Conservation (phyloP, 768 basidiomycete species). For the Phlebiopsis gigantea region DNA sequence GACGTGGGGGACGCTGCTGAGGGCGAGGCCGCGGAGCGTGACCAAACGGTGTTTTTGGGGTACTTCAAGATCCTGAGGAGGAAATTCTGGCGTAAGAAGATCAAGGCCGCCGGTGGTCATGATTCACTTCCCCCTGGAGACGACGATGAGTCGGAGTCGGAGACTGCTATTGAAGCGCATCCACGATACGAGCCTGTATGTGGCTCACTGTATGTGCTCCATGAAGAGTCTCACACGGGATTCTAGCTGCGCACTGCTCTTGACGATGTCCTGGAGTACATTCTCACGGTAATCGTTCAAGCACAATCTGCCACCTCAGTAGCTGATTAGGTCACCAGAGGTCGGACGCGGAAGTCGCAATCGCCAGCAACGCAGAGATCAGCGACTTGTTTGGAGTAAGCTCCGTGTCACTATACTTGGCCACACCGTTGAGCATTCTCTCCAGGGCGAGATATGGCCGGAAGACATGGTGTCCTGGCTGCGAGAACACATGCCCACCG, state of each 20-base stretch:
- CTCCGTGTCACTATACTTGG: background rate
- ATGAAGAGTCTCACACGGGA: background rate
- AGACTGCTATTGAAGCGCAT: background rate
- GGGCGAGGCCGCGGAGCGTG: background rate
- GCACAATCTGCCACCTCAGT: background rate
- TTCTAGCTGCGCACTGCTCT: conserved; percentile 15
- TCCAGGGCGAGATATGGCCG: background rate
- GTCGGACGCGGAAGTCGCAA: conserved; percentile 15
- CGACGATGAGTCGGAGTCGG: background rate
- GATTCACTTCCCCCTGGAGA: background rate
- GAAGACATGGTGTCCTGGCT: conserved; percentile 6
- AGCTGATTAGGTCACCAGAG: background rate
- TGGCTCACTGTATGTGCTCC: background rate
- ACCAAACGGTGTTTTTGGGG: conserved; percentile 17
- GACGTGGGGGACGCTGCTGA: background rate
- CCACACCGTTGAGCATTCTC: background rate
- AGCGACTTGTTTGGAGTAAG: conserved; percentile 10
- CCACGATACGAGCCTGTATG: background rate
- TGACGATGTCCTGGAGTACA: conserved; percentile 19
- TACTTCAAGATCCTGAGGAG: conserved; percentile 18
- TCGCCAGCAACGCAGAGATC: conserved; percentile 15
- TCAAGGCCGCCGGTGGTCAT: conserved; percentile 15
- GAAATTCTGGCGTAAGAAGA: background rate
- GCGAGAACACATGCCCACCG: background rate
- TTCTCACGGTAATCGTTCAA: conserved; percentile 12